phyloP scores from a whole-genome alignment of 106 monocot genomes.

The Acorus gramineus region DNA sequence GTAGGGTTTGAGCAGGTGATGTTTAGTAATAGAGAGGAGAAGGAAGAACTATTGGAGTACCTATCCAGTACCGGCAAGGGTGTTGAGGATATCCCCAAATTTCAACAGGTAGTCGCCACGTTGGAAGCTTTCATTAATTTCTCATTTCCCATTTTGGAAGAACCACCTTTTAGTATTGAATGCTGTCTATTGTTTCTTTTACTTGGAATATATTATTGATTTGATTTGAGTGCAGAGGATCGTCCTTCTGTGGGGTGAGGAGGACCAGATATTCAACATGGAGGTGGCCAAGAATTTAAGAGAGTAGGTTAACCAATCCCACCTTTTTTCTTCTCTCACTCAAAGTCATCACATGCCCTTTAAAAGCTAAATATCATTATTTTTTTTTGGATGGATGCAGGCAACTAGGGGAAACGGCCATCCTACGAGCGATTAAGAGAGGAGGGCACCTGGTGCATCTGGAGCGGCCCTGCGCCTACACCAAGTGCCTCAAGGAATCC shows the following conservation, averaged over 20 bases:
- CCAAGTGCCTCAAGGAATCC: slow-evolving; percentile 48
- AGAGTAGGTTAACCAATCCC: slow-evolving; percentile 35
- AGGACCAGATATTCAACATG: slow-evolving; percentile 76
- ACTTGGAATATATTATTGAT: too few relatives aligned
- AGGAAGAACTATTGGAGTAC: slow-evolving; percentile 61
- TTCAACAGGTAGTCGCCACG: slow-evolving; percentile 41
- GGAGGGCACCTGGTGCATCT: slow-evolving; percentile 82
- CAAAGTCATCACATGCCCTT: neutral
- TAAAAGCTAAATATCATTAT: neutral
- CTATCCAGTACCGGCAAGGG: slow-evolving; percentile 53
- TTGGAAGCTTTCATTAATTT: neutral
- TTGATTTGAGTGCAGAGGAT: slow-evolving; percentile 42
- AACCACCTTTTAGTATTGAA: neutral
- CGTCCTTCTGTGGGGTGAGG: slow-evolving; percentile 75
- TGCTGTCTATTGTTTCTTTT: too few relatives aligned
- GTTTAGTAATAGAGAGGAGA: slow-evolving; percentile 81
- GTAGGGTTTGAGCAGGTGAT: slow-evolving; percentile 36
- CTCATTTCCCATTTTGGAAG: neutral
- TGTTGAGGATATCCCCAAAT: slow-evolving; percentile 10
- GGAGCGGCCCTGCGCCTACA: slow-evolving; percentile 65
- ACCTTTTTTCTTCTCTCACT: neutral
- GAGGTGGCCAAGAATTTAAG: slow-evolving; percentile 64
- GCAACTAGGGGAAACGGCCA: slow-evolving; percentile 60
- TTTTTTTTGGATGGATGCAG: slow-evolving; percentile 24
- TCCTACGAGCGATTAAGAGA: slow-evolving; percentile 40